Evolutionary conservation across 2,329 filamentous ascomycete species (phyloP), one percentile per base, ranked within the genome.

Genomic region (Cercospora citrullina): DNA sequence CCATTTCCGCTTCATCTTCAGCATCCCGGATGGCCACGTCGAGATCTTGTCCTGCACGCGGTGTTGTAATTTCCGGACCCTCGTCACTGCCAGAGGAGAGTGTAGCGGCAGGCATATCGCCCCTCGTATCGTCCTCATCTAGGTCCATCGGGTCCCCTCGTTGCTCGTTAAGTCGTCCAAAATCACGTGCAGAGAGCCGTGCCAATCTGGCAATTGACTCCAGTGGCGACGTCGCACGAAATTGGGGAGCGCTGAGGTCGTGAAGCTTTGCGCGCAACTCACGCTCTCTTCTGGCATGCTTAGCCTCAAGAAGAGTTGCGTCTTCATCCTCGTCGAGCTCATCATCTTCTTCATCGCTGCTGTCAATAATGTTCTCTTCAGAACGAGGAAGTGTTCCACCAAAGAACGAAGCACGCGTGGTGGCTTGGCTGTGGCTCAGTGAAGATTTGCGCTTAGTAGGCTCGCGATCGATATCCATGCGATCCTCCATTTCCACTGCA

Each of bases 251-350:
- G 69, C 79, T 82, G 7, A 84, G 70, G 65, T 84, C 81, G 23
- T 81, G 76, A 63, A 80, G 77, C 68, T 81, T 79, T 4, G 80
- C 76, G 69, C 81, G 80, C 5, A 84, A 76, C 60, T 78, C 76
- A 12, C 81, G 75, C 70, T 82, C 83, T 66, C 82, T 79, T 9
- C 79, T 76, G 53, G 82, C 81, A 68, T 82, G 84, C 60, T 81
- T 83, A 5, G 80, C 80, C 72, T 84, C 81, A 21, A 80, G 79
- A 33, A 82, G 78, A 8, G 81, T 81, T 63, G 82, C 80, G 63
- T 83, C 82, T 69, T 84, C 81, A 66, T 84, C 81, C 10, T 82
- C 75, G 69, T 83, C 81, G 63, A 83, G 76, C 60, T 81, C 81
- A 61, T 84, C 82, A 21, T 84, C 82, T 51, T 80, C 78, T 42